phyloP scores from a whole-genome alignment of 345 rosid genomes.

The Syzygium grande region DNA sequence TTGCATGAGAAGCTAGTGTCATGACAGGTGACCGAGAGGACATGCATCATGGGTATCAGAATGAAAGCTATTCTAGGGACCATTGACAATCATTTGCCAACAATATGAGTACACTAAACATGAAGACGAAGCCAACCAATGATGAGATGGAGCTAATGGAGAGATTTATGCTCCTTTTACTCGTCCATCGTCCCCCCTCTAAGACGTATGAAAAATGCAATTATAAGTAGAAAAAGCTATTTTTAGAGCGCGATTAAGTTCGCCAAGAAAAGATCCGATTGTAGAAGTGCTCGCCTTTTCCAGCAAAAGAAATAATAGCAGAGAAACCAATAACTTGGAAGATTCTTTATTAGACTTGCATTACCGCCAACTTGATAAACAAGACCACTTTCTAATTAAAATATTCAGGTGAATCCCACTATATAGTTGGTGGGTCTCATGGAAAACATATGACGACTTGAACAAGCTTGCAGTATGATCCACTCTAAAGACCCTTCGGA shows the following conservation, averaged over 20 bases:
- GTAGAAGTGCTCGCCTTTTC: not conserved
- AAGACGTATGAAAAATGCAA: not conserved
- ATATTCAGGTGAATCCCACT: not conserved
- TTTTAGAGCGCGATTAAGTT: not conserved
- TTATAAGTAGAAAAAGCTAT: not conserved
- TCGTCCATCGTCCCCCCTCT: not conserved
- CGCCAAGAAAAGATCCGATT: not conserved
- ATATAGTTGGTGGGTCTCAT: not conserved
- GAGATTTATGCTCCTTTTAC: not conserved
- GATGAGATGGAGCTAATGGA: not conserved
- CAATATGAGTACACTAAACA: not conserved
- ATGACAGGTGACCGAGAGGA: not conserved
- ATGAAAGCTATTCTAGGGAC: not conserved
- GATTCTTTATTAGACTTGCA: not conserved
- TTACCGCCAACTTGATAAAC: not conserved
- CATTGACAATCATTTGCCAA: not conserved
- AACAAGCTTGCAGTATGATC: not conserved
- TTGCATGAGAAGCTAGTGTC: not conserved
- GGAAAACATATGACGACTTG: not conserved
- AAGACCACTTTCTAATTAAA: not conserved
- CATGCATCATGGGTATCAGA: not conserved
- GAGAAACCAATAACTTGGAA: not conserved
- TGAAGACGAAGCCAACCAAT: not conserved
- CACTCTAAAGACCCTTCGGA: not conserved
- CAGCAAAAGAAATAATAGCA: not conserved